These are phyloP conservation scores for Lepiota subincarnata DNA, from an alignment of 768 basidiomycete species.

Conservation along the genomic window DNA sequence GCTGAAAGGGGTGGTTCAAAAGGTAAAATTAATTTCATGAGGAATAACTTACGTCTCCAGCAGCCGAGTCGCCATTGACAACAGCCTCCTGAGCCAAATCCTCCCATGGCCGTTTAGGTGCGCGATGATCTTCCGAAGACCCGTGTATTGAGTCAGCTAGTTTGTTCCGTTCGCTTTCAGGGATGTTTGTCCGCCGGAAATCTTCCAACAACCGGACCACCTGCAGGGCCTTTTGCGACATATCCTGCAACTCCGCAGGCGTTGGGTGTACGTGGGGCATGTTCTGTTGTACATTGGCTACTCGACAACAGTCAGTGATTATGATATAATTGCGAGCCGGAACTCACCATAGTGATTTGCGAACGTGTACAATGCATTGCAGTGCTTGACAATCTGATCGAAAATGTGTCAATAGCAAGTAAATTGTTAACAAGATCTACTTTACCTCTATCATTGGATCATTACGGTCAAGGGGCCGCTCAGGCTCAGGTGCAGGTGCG, in stretches of 20 bases:
- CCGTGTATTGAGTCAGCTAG: conserved; percentile 26
- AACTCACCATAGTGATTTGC: conserved; percentile 63
- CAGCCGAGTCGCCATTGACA: conserved; percentile 17
- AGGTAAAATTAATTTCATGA: neutral
- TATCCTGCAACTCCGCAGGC: conserved; percentile 58
- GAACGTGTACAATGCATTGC: conserved; percentile 56
- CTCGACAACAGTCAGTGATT: conserved; percentile 4
- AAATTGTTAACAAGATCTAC: conserved; percentile 8
- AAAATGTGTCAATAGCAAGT: conserved; percentile 10
- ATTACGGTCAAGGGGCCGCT: conserved; percentile 31
- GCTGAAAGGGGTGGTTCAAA: conserved; percentile 10
- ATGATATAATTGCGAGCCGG: conserved; percentile 5
- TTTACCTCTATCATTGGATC: conserved; percentile 42
- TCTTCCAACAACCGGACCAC: conserved; percentile 70
- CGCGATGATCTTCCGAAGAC: conserved; percentile 48
- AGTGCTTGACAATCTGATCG: conserved; percentile 58
- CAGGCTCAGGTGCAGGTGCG: conserved; percentile 27
- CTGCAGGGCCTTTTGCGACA: conserved; percentile 60
- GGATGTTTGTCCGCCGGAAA: conserved; percentile 40
- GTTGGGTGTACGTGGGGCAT: conserved; percentile 49
- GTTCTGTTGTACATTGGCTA: conserved; percentile 42
- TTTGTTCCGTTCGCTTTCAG: conserved; percentile 33
- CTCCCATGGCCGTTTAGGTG: conserved; percentile 80
- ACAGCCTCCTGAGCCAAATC: conserved; percentile 49
- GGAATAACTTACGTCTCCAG: neutral